Conservation (phyloP, 345 rosid species). For the Adansonia digitata region DNA sequence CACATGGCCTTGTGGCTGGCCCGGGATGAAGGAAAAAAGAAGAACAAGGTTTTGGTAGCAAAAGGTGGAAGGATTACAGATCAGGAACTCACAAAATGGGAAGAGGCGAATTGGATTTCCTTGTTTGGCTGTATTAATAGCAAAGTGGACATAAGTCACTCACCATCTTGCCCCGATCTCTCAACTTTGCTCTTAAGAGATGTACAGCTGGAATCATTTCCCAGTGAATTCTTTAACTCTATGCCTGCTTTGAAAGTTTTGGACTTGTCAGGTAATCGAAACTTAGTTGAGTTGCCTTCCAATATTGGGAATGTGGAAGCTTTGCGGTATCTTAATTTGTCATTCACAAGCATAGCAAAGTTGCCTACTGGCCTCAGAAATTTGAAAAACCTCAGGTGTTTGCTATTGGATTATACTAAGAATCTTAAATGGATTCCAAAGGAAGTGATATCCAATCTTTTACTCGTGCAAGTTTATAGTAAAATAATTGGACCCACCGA, state of each 20-base stretch:
- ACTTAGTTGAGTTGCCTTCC: background rate
- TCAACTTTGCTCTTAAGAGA: slow-evolving; percentile 1
- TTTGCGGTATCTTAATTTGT: background rate
- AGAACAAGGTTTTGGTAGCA: slow-evolving; percentile 8
- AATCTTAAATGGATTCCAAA: background rate
- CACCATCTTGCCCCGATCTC: background rate
- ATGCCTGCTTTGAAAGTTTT: background rate
- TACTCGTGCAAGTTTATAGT: background rate
- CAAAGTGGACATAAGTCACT: background rate
- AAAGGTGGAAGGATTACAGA: background rate
- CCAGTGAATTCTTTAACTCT: background rate
- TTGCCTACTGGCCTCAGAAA: background rate
- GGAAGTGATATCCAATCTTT: background rate
- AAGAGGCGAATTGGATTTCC: background rate
- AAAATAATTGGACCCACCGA: background rate
- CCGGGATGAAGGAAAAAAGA: background rate
- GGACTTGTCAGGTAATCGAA: slow-evolving; percentile 1
- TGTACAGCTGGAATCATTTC: background rate
- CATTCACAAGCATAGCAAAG: background rate
- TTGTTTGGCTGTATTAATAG: background rate
- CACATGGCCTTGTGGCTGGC: slow-evolving; percentile 23
- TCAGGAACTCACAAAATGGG: background rate
- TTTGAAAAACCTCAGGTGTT: background rate
- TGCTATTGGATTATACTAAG: slow-evolving; percentile 1
- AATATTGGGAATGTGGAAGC: background rate